Evolutionary conservation across 257 asterid genomes (phyloP), one percentile per base, ranked within the genome.

Genomic region (Paraleonurus japonicus): DNA sequence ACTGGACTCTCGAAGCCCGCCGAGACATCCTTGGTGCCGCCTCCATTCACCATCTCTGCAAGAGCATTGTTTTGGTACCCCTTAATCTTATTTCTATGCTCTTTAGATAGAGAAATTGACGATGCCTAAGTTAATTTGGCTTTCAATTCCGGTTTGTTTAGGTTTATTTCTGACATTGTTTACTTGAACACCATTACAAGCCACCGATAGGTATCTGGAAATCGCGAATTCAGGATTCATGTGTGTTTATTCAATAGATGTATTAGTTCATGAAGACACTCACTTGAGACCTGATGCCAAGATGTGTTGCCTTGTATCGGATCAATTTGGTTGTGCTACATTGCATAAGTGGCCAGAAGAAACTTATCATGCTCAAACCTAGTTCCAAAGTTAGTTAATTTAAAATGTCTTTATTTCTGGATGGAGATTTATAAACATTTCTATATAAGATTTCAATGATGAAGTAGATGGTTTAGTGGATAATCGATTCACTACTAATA

Each of bases 51-150:
- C 99, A 95, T 79, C 96, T 95, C 79, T 95, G 99, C 95, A 95
- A 92, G 85, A 95, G 99, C 89, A 92, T 95, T 73, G 99, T 92
- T 63, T 78, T 95, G 98, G 99, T 94, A 86, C 75, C 16, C 65
- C 61, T 68, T 26, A 54, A 10, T 79, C 65, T 51, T 35, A 5
- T 55, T 2, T 9, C 1, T 28, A 4, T 51, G 8, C 61, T 47
- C 35, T 74, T 22, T n/a, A 15, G 54, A 24, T 50, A 17, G 2
- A 43, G 39, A 65, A 24, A 33, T 12, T 37, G 20, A 11, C 12
- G 47, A 61, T 53, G 23, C 55, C 23, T 71, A 0, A 11, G 22
- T 1, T 26, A 11, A 30, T 1, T 26, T 53, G 53, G 65, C 51
- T 11, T 45, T 50, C 45, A 20, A 33, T 70, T 59, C 45, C 53